These are phyloP conservation scores for Aspergillus taichungensis DNA, from an alignment of 495 filamentous ascomycete genomes.

Conservation along the genomic window DNA sequence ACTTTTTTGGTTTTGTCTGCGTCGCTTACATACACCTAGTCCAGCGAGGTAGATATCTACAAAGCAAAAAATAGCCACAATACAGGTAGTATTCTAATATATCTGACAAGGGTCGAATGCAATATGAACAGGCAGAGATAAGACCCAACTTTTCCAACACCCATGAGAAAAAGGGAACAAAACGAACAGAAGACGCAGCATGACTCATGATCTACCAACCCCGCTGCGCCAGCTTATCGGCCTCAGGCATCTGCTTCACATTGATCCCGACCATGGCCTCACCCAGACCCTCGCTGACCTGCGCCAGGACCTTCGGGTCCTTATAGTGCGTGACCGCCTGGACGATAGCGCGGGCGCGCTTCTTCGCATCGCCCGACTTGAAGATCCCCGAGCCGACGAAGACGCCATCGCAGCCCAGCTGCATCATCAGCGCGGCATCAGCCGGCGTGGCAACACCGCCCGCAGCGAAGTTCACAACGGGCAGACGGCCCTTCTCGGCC, in stretches of 20 bases:
- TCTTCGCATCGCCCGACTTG: constrained; percentile 81
- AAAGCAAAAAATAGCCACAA: too few relatives aligned
- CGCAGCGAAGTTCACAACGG: constrained; percentile 98
- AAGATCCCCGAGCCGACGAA: constrained; percentile 97
- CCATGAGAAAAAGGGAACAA: too few relatives aligned
- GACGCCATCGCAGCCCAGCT: constrained; percentile 94
- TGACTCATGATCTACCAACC: constrained; percentile 58
- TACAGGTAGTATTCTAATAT: too few relatives aligned
- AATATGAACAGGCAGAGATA: too few relatives aligned
- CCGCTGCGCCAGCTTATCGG: constrained; percentile 73
- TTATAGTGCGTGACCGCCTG: constrained; percentile 85
- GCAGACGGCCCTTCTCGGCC: constrained; percentile 77
- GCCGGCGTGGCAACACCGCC: constrained; percentile 93
- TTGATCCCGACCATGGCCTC: constrained; percentile 97
- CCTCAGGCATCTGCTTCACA: constrained; percentile 59
- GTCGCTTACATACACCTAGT: too few relatives aligned
- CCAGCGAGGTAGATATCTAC: too few relatives aligned
- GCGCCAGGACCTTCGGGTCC: constrained; percentile 77
- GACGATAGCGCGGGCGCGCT: constrained; percentile 88
- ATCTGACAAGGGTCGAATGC: too few relatives aligned
- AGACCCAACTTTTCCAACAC: too few relatives aligned
- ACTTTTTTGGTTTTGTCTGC: too few relatives aligned
- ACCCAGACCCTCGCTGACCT: constrained; percentile 78
- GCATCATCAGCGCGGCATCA: constrained; percentile 98
- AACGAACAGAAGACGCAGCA: too few relatives aligned